Percentiles rank a stretch among this genome's conserved stretches.
Conservation (phyloP, 257 asterid genomes). For the Eucommia ulmoides region DNA sequence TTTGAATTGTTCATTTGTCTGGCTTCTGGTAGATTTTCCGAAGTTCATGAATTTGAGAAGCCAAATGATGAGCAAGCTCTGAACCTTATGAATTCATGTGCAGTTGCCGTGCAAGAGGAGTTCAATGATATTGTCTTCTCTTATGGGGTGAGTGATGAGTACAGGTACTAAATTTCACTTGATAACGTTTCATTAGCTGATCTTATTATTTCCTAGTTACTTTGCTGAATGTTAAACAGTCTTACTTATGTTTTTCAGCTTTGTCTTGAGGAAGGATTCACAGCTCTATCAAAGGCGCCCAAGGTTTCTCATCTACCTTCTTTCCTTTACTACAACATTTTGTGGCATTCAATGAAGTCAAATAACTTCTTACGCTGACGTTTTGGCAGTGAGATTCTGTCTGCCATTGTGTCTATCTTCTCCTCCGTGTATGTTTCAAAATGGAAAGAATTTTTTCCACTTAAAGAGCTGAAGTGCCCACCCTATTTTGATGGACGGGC, state of each 20-base stretch:
- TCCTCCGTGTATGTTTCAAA: constrained; percentile 49
- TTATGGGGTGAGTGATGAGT: constrained; percentile 88
- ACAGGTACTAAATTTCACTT: constrained; percentile 37
- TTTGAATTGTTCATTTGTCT: neutral
- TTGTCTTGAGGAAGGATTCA: constrained; percentile 71
- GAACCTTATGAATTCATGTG: constrained; percentile 82
- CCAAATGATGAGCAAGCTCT: constrained; percentile 81
- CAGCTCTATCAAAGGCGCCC: constrained; percentile 50
- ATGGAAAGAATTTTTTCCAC: constrained; percentile 59
- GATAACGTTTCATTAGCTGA: constrained; percentile 6
- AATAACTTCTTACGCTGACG: no score
- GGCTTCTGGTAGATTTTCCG: constrained; percentile 41
- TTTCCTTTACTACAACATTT: neutral
- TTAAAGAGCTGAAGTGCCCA: constrained; percentile 40
- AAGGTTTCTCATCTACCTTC: constrained; percentile 32
- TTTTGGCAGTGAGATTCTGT: constrained; percentile 51
- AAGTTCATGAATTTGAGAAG: constrained; percentile 70
- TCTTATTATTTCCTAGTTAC: neutral
- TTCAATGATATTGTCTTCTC: constrained; percentile 66
- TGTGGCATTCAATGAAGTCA: no score
- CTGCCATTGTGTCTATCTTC: constrained; percentile 65
- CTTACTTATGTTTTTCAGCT: constrained; percentile 28
- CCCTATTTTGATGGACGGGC: constrained; percentile 85
- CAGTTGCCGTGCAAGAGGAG: constrained; percentile 54
- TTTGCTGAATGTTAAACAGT: constrained; percentile 12